Conservation (phyloP, 176 grass and related monocot genomes). For the bread wheat (Triticum aestivum) region DNA sequence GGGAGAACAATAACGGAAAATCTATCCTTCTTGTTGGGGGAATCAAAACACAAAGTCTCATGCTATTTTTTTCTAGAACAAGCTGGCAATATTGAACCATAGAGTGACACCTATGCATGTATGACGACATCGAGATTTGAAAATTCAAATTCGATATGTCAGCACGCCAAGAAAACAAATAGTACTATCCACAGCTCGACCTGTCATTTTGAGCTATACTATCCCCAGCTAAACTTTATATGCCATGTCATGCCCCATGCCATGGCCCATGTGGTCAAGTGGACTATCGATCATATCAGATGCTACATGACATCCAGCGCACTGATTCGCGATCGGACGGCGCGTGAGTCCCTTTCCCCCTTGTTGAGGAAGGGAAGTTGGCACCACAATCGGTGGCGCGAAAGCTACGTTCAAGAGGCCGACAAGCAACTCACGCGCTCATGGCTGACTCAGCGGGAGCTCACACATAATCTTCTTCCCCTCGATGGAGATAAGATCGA, state of each 20-base stretch:
- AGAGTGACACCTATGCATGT: background rate
- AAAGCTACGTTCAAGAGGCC: background rate
- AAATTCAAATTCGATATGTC: background rate
- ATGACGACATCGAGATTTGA: background rate
- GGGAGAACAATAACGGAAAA: no score
- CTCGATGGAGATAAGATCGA: slow-evolving; percentile 25
- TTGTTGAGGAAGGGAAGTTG: background rate
- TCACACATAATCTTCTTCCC: background rate
- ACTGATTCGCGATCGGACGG: no score
- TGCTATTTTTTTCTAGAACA: background rate
- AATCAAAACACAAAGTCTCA: no score
- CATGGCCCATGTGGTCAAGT: no score
- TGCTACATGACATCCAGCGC: no score
- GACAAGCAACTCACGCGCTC: background rate
- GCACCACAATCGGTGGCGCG: background rate
- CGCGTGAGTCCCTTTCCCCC: background rate
- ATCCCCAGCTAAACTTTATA: no score
- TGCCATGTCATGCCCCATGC: no score
- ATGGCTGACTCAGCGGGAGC: no score
- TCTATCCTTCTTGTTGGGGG: no score
- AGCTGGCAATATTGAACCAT: background rate
- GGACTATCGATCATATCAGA: no score
- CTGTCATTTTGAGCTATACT: no score
- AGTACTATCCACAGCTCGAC: no score
- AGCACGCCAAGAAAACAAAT: background rate